phyloP scores from a whole-genome alignment of 768 basidiomycete species.

The Lactifluus volemus region DNA sequence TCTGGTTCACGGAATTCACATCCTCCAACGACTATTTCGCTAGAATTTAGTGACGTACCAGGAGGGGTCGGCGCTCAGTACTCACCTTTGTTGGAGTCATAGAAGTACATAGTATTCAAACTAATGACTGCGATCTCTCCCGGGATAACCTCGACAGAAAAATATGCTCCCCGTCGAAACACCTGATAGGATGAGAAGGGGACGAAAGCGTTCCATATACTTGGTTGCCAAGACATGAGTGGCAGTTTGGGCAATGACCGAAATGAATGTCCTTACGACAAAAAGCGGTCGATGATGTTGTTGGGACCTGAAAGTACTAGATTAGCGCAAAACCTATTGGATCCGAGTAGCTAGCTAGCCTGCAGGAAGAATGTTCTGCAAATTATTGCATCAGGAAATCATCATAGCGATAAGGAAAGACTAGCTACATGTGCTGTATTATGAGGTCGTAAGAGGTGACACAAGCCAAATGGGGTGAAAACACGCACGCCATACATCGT shows the following conservation, averaged over 20 bases:
- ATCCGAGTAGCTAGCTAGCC: conserved; percentile 29
- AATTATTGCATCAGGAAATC: conserved; percentile 1
- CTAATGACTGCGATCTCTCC: conserved; percentile 69
- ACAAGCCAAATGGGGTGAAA: not conserved
- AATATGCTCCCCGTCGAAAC: conserved; percentile 86
- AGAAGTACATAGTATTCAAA: conserved; percentile 88
- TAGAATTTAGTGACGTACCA: not conserved
- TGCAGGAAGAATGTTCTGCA: conserved; percentile 57
- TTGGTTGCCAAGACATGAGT: conserved; percentile 21
- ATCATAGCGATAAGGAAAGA: not conserved
- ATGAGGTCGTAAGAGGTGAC: conserved; percentile 13
- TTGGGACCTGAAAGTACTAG: conserved; percentile 45
- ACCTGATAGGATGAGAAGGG: conserved; percentile 72
- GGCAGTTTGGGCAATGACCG: not conserved
- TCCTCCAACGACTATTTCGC: conserved; percentile 59
- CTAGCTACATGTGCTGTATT: conserved; percentile 48
- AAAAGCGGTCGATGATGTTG: conserved; percentile 56
- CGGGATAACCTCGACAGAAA: conserved; percentile 69
- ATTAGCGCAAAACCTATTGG: not conserved
- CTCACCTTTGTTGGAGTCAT: conserved; percentile 78
- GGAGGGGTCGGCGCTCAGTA: not conserved
- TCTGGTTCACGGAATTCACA: conserved; percentile 51
- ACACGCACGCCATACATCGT: conserved; percentile 80
- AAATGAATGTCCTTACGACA: conserved; percentile 40
- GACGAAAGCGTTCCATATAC: conserved; percentile 77